phyloP scores from a whole-genome alignment of 2,329 filamentous ascomycete species.

The Phaeophleospora eucalypticola region DNA sequence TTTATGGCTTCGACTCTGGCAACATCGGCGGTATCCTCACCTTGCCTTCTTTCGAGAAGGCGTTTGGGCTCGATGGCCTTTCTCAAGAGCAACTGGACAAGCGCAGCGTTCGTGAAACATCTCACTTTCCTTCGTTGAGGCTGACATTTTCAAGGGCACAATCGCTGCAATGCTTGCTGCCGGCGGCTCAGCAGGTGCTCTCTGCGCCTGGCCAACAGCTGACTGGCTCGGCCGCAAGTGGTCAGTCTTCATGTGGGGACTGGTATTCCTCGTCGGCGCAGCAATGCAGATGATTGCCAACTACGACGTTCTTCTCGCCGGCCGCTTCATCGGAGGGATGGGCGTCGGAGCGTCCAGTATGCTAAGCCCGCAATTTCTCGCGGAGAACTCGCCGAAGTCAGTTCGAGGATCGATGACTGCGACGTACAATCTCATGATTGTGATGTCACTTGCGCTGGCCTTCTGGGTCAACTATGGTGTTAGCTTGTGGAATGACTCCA shows the following conservation, averaged over 20 bases:
- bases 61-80: too few species aligned
- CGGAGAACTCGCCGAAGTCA: constrained; percentile 16
- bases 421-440: constrained; percentile 20
- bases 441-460: constrained; percentile 11
- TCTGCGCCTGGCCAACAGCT: constrained; percentile 14
- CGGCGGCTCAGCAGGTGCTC: constrained; percentile 17
- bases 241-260: constrained; percentile 18
- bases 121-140: too few species aligned
- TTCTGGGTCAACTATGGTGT: constrained; percentile 19
- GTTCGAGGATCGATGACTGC: constrained; percentile 20
- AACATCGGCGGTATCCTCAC: too few species aligned
- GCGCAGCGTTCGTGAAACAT: too few species aligned
- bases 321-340: constrained; percentile 19
- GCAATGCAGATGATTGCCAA: constrained; percentile 18
- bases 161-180: constrained; percentile 20
- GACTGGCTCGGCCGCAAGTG: constrained; percentile 18
- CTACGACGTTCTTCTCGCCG: constrained; percentile 16
- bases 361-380: constrained; percentile 18
- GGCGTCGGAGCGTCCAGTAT: constrained; percentile 18
- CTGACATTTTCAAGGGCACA: too few species aligned
- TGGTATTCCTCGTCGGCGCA: constrained; percentile 17
- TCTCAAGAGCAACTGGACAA: too few species aligned
- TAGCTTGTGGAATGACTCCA: constrained; percentile 13
- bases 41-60: too few species aligned
- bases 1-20: too few species aligned